Conservation (phyloP, 192 early-diverging fungal species). For the Coemansia sp. region DNA sequence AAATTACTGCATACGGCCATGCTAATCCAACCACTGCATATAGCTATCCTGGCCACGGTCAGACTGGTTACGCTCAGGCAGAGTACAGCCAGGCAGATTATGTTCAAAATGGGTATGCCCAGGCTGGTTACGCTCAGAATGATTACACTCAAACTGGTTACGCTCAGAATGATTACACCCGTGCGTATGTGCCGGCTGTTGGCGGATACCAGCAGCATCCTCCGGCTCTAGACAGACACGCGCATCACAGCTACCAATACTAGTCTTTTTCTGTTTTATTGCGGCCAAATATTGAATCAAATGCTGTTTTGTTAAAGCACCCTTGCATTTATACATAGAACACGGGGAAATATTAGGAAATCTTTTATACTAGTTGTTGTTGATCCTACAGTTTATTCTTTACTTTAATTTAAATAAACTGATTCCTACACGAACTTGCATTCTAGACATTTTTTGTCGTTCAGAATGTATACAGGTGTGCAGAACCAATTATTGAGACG, state of each 20-base stretch:
- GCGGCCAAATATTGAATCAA: not conserved
- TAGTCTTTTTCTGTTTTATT: not conserved
- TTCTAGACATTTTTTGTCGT: no score
- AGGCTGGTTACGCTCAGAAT: not conserved
- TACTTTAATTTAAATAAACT: not conserved
- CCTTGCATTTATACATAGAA: no score
- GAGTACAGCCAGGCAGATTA: no score
- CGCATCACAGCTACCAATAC: conserved; percentile 8
- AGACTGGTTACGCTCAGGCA: not conserved
- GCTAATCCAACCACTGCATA: no score
- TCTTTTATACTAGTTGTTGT: not conserved
- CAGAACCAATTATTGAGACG: no score
- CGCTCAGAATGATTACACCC: not conserved
- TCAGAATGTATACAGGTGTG: no score
- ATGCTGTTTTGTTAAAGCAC: not conserved
- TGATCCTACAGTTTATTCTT: no score
- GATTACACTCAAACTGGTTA: not conserved
- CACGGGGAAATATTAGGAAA: not conserved
- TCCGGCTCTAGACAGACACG: not conserved
- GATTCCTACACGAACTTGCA: not conserved
- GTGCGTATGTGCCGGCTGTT: not conserved
- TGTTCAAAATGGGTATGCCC: no score
- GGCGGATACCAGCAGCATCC: not conserved
- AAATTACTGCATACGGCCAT: no score
- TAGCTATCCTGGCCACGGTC: no score